Evolutionary conservation across 305 asterid species (phyloP), one percentile per base, ranked within the genome.

Genomic region (Lippia alba): DNA sequence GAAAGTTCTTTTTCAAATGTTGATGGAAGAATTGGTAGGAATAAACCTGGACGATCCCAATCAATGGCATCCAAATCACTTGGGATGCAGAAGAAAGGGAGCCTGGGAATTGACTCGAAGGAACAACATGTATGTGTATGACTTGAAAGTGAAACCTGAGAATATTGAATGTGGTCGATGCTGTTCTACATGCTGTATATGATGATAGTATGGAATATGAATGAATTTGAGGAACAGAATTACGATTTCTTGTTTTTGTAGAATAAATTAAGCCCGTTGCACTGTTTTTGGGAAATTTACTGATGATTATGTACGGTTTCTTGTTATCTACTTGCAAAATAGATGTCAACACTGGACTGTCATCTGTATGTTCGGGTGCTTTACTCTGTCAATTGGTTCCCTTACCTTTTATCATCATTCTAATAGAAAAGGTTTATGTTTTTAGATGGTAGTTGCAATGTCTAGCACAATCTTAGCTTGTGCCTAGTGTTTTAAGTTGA

Each of bases 71-170:
- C 81, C 50, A 85, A 74, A 69, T 81, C 90, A 19, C 69, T 67
- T 36, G 89, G 84, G 30, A 65, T 70, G 48, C 88, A 80, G 78
- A 89, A 78, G 81, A 89, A 89, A 77, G 90, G 86, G 68, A 80
- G 56, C 78, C 87, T 80, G 71, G 96, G 84, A 50, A 53, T 80
- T 69, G 89, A 89, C 72, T 69, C 72, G 15, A 80, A 80, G 56
- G 97, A 85, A 74, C 82, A 73, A 61, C 89, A 86, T 95, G 99
- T 91, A 85, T 20, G 9, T 8, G 9, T 8, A 19, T 30, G 41
- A 4, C 36, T 8, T 54, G 4, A 19, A 32, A 58, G 2, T n/a
- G 3, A 12, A 33, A 36, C 14, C 64, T 11, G 51, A 32, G 56
- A 24, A 60, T 59, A 24, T 50, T 33, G 51, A 70, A 40, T 70